Evolutionary conservation across 139 green algal genomes (phyloP), one percentile per base, ranked within the genome.

Genomic region (Chlorella sp.): DNA sequence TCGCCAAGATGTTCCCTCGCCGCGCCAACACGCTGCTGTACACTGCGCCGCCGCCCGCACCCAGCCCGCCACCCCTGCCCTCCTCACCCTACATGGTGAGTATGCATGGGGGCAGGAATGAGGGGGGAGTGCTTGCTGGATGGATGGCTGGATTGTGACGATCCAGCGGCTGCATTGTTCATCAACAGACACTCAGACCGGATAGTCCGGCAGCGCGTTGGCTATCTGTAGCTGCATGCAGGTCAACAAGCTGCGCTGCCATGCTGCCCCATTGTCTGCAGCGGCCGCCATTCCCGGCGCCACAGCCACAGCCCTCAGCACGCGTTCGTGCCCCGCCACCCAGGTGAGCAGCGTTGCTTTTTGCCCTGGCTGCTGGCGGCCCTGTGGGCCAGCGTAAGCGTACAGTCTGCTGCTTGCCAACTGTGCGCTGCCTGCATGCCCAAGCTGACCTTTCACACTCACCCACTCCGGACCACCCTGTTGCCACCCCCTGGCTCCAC

Each of bases 231-330:
- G 25, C 4, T 2, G 28, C 4, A 34, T 55, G n/a, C 9, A n/a
- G 68, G 34, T 23, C 6, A 26, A 25, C 20, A 3, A 5, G 20
- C 16, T 65, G 21, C 62, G 1, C 26, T 32, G 23, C 62, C 23
- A 6, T 68, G 62, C 62, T 39, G 65, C 30, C n/a, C 28, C 16
- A 15, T 13, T 3, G 4, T 7, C 32, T 51, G 71, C 71, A 62
- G n/a, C 83, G 86, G 7, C 63, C 86, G 56, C 80, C 86, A 39
- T 89, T 83, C 80, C 86, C 86, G 0, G 81, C 86, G n/a, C 86
- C 86, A 4, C 64, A 62, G 11, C 80, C 80, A 9, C 38, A 76
- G n/a, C 81, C 86, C 15, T 80, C 86, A 6, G 4, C 36, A 0
- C 83, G 86, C n/a, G 39, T 69, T 5, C 74, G 65, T 21, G 23